Evolutionary conservation across 805 yeast genomes (phyloP), one percentile per base, ranked within the genome.

Genomic region (Wickerhamiella siamensis): DNA sequence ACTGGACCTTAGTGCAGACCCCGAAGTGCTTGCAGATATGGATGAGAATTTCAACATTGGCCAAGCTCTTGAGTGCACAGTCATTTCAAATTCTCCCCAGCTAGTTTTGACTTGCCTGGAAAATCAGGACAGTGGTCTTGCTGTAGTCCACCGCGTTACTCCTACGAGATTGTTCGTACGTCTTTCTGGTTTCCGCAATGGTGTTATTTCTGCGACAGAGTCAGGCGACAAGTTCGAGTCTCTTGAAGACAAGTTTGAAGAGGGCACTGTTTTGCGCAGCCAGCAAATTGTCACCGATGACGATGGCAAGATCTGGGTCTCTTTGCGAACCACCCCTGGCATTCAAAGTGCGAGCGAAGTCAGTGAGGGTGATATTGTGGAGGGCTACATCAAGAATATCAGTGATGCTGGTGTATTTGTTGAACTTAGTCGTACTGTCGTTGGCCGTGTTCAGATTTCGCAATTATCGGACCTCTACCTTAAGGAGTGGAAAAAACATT

Each of bases 401-500:
- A 72, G 81, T 12, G 77, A 79, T 50, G 94, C 94, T 57, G 67
- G 67, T 34, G 60, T 88, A 20, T 83, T 79, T 56, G 79, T 88
- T 39, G 69, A 81, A 17, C 63, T 88, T 49, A 84, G 91, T 33
- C 71, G 81, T 47, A 64, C 69, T 1, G 65, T 82, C 20, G 74
- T 73, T 51, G 96, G 87, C 1, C 75, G 88, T 53, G 91, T 83
- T 21, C 78, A 83, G 54, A 76, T 84, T 39, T 61, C 79, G 34
- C 87, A 87, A 56, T 65, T 88, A 22, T 82, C 93, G 9, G 97
- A 88, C 53, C 67, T 79, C 1, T 83, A 65, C 52, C 63, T 84
- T 55, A 80, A 79, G 53, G 94, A 88, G 44, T 88, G 97, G 97
- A 83, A 83, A 65, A 76, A 75, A 48, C 72, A 68, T 47, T 83